Base-by-base conservation (phyloP, 441 rosid species). In the Erodium moschatum region DNA sequence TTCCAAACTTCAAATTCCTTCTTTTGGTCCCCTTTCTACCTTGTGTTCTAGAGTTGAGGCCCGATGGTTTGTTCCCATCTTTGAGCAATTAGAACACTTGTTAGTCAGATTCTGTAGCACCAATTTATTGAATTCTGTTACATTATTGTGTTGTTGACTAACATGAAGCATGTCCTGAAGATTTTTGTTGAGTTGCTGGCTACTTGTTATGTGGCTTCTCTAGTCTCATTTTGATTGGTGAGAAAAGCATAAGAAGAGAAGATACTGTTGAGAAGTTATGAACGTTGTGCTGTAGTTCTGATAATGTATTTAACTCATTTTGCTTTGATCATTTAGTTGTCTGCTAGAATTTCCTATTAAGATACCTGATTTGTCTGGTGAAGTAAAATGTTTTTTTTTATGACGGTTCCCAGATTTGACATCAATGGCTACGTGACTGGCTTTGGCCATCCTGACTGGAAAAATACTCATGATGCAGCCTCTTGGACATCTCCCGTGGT, bases 391-490 rank as follows among this genome's bases (percentile, higher is more conserved):
- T 4, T 48, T 12, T 42, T 40, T 42, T 38, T 38, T 20, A 11
- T 60, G 12, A 60, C 72, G 58, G 63, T 72, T 78, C 58, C 52
- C 88, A 94, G 99, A 46, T 94, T 89, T 78, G 94, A 88, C 74
- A 81, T 94, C 63, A 86, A 86, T 76, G 96, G 96, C 31, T 71
- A 83, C 70, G 94, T 89, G 73, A 84, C 96, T 69, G 96, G 97
- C 67, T 94, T 91, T 76, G 97, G 99, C 58, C 97, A 91, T 84
- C 96, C 96, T 16, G 97, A 94, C 67, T 94, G 98, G 98, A 84
- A 62, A 67, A 86, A 81, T 78, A 87, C 92, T 0, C 97, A 91
- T 73, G 87, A 80, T 66, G 74, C 84, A 24, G 95, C 94, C 71
- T 79, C 87, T 64, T 79, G 72, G 42, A 94, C 99, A 0, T 76